These are phyloP conservation scores for Phellopilus nigrolimitatus DNA, from an alignment of 1,284 basidiomycete genomes.

Conservation along the genomic window DNA sequence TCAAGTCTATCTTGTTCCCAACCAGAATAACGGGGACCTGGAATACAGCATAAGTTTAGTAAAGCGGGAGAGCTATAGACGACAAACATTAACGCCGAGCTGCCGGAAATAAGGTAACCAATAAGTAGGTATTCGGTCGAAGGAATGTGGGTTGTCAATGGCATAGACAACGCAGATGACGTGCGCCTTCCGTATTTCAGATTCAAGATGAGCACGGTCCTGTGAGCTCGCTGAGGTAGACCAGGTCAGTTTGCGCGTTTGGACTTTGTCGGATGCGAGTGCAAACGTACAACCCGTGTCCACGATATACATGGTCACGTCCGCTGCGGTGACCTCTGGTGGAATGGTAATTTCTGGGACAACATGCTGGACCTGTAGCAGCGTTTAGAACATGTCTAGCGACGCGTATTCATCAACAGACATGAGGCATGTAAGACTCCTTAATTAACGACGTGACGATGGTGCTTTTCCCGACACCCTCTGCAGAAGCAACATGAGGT, in stretches of 20 bases:
- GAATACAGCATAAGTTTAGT: slow-evolving; percentile 15
- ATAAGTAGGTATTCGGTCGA: slow-evolving; percentile 96
- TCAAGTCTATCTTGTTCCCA: slow-evolving; percentile 96
- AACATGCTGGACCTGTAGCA: slow-evolving; percentile 75
- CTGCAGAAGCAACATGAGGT: slow-evolving; percentile 36
- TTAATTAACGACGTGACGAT: slow-evolving; percentile 96
- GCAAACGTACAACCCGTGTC: slow-evolving; percentile 80
- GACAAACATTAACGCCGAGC: slow-evolving; percentile 83
- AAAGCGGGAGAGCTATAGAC: slow-evolving; percentile 15
- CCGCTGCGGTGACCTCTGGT: slow-evolving; percentile 92
- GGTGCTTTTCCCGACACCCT: slow-evolving; percentile 92
- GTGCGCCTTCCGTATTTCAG: slow-evolving; percentile 93
- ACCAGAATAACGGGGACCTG: slow-evolving; percentile 96
- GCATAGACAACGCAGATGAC: slow-evolving; percentile 98
- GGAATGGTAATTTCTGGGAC: slow-evolving; percentile 96
- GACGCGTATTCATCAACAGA: slow-evolving; percentile 36
- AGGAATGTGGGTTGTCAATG: slow-evolving; percentile 92
- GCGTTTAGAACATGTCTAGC: background rate
- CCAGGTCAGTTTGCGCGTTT: slow-evolving; percentile 20
- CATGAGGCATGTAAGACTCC: slow-evolving; percentile 86
- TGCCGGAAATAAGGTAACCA: slow-evolving; percentile 98
- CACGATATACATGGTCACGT: slow-evolving; percentile 93
- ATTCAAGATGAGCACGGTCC: slow-evolving; percentile 84
- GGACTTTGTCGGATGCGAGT: slow-evolving; percentile 16
- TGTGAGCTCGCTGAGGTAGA: slow-evolving; percentile 58